Base-by-base conservation (phyloP, 2,329 filamentous ascomycete species). In the Fusarium austroafricanum region DNA sequence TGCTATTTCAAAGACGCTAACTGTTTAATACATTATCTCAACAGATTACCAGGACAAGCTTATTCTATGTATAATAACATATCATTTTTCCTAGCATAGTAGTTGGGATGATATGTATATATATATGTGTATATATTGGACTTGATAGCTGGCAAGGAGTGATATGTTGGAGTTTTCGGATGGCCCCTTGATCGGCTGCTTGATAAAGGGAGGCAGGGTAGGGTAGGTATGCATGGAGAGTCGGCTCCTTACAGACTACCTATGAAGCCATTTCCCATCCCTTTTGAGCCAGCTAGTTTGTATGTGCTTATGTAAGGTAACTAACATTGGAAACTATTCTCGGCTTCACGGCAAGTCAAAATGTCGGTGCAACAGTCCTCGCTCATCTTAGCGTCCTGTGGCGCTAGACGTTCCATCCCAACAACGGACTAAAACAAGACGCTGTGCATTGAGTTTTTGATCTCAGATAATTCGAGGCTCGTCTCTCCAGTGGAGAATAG, bases 1-100 rank as follows among this genome's bases (percentile, higher is more conserved):
- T 51, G 78, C 75, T 31, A 69, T 75, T 21, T 70, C 71, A 1
- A 77, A 67, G 59, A 75, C 74, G 5, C 37, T 76, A 46, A 31
- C 53, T 31, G 28, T 67, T 18, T 68, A 10, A 47, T 35, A 31
- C 10, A 12, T 12, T 10, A 33, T 15, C 31, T 15, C 14, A 10
- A 33, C 10, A 31, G 15, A 17, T 35, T 35, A 10, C 15, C 31
- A n/a, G 15, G 33, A n/a, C 14, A 14, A n/a, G 17, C 6, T 6
- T 35, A n/a, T 35, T 35, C 8, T n/a, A n/a, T 35, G 9, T 6
- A 35, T 35, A 8, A 6, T n/a, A 35, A 2, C 10, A 35, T 35
- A n/a, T 35, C 33, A 15, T 35, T 33, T 14, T n/a, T 35, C 8
- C 15, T 18, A n/a, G 17, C 18, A 10, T 51, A 10, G 29, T 21